Evolutionary conservation across 129 eudicot genomes (phyloP).

Genomic region (Centella asiatica): DNA sequence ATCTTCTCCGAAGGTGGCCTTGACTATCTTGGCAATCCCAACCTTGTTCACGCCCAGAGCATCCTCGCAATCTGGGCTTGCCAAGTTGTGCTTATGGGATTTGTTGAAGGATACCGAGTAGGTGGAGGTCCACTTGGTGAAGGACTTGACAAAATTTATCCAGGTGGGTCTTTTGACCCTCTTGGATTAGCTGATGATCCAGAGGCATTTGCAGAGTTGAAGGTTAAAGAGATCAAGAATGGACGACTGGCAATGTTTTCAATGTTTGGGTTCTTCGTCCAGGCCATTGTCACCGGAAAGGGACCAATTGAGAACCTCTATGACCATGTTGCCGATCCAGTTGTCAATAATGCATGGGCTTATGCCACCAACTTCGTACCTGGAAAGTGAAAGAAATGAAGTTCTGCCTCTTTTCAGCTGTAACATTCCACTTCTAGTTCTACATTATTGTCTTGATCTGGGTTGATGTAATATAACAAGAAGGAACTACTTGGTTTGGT

Average conservation of each 20-base stretch:
- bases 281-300: slow-evolving; percentile 8
- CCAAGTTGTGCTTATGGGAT: slow-evolving; percentile 4
- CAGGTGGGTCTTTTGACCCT: not conserved
- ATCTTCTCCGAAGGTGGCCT: slow-evolving; percentile 5
- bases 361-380: slow-evolving; percentile 6
- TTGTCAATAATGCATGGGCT: slow-evolving; percentile 3
- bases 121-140: slow-evolving; percentile 7
- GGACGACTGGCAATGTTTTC: slow-evolving; percentile 2
- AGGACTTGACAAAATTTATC: slow-evolving; percentile 6
- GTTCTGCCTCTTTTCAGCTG: not conserved
- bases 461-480: no score
- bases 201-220: slow-evolving; percentile 5
- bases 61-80: not conserved
- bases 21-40: slow-evolving; percentile 4
- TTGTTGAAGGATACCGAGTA: slow-evolving; percentile 4
- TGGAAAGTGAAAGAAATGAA: not conserved
- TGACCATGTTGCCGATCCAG: slow-evolving; percentile 9
- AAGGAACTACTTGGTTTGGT: no score
- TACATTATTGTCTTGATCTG: not conserved
- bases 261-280: slow-evolving; percentile 5
- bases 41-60: slow-evolving; percentile 6
- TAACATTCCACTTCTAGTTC: not conserved
- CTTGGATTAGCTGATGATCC: slow-evolving; percentile 8
- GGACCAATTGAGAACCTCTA: slow-evolving; percentile 6
- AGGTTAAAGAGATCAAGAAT: slow-evolving; percentile 4